Conservation (phyloP, 768 basidiomycete genomes). For the Russula ochroleuca region DNA sequence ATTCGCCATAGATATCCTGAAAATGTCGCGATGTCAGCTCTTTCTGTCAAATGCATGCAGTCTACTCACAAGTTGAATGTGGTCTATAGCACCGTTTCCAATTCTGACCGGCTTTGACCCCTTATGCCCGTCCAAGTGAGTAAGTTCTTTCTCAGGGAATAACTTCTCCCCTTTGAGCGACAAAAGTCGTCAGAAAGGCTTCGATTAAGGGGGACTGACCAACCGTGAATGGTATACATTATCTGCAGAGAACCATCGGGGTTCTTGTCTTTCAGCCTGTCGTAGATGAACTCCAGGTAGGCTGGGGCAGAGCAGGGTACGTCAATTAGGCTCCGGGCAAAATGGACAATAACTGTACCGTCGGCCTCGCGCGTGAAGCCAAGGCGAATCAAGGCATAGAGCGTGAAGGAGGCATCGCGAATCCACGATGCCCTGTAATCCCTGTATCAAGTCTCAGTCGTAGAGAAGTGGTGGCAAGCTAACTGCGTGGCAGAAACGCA, state of each 20-base stretch:
- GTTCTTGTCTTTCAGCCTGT: slow-evolving; percentile 76
- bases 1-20: slow-evolving; percentile 94
- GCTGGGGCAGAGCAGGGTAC: slow-evolving; percentile 40
- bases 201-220: slow-evolving; percentile 2
- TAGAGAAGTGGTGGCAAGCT: background rate
- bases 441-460: slow-evolving; percentile 9
- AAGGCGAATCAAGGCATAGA: slow-evolving; percentile 89
- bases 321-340: slow-evolving; percentile 10
- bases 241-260: slow-evolving; percentile 91
- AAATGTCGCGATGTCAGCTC: slow-evolving; percentile 9
- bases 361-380: slow-evolving; percentile 94
- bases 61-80: slow-evolving; percentile 70
- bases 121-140: slow-evolving; percentile 85
- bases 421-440: slow-evolving; percentile 73
- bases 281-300: slow-evolving; percentile 89
- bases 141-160: slow-evolving; percentile 75
- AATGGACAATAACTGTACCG: slow-evolving; percentile 41
- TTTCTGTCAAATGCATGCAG: slow-evolving; percentile 1
- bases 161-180: slow-evolving; percentile 52
- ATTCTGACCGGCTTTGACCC: slow-evolving; percentile 83
- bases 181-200: background rate
- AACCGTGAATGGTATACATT: slow-evolving; percentile 94
- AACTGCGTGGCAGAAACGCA: slow-evolving; percentile 32
- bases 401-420: slow-evolving; percentile 92
- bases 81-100: slow-evolving; percentile 94